Base-by-base conservation (phyloP, 2,329 filamentous ascomycete genomes). In the Sporothrix mexicana region DNA sequence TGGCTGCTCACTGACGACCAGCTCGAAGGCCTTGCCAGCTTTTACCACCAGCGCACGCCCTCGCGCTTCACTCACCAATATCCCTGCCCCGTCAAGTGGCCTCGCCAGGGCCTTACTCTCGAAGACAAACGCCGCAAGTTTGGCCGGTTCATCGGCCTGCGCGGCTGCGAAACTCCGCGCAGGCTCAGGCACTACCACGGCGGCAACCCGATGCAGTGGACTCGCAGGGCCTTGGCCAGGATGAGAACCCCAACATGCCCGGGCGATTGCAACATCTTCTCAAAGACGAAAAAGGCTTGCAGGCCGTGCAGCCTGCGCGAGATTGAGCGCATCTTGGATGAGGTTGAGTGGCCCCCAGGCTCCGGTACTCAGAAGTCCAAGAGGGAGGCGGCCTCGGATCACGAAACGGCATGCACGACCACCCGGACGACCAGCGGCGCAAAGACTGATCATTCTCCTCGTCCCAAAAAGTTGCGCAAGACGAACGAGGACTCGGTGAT, bases 41-140 rank as follows among this genome's bases (percentile, higher is more conserved):
- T 92, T 81, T 94, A 94, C 83, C 90, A 92, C 82, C 92, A 94
- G 82, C 85, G 85, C 73, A 88, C 85, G 0, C 88, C 88, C 0
- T 83, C 83, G 73, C 78, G 79, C n/a, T 88, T 84, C 83, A 86
- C 86, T 2, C 76, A 79, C 68, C 84, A 87, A 74, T 94, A 94
- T 79, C 92, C 92, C 0, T 89, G 88, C 76, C 89, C 88, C n/a
- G 87, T 94, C 78, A 80, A 83, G 70, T 94, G 91, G 92, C 79
- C 81, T 1, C 80, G 80, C 5, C 81, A 85, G 74, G 75, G 71
- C 8, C 80, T 89, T 73, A 81, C 83, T 2, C 79, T 90, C 36
- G 88, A 90, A 80, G 86, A 94, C 79, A 94, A 94, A 84, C 85
- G 92, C 74, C 84, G 91, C 74, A 90, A 90, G 81, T 88, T 94